Base-by-base conservation (phyloP, 176 grass and related monocot species). In the Triticum monococcum region DNA sequence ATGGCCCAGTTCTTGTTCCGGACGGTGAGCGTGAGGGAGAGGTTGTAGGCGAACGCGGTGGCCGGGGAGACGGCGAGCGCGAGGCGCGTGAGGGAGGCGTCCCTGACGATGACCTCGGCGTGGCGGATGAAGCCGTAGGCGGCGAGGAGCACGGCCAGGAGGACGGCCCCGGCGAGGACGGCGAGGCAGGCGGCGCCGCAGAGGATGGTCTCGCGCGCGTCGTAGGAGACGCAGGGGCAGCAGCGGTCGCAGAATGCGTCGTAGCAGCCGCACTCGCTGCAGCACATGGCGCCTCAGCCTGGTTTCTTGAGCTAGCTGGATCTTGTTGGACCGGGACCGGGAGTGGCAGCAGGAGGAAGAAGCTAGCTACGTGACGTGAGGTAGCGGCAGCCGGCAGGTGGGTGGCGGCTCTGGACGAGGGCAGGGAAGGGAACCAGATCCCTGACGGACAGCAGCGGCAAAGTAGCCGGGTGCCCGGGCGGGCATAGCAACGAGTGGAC, bases 51-150 rank as follows among this genome's bases (percentile, higher is more conserved):
- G 68, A 89, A 46, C 9, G 75, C 60, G 13, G 82, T 61, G 1
- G 12, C 41, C 36, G 81, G 50, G 40, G 36, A 1, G 38, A 9
- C 72, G 24, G 35, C 52, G 1, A 93, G 88, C n/a, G 61, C 85
- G 56, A 93, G 81, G 8, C 85, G 81, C 36, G 81, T 88, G 0
- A 93, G 86, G 8, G 84, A 79, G 1, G 88, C 91, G 40, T 88
- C 75, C 9, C 73, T 69, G 0, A 93, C 83, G 45, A 37, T 28
- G 62, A 90, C 9, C 14, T 18, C 36, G 33, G 65, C 43, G 3
- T 87, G 69, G 24, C 77, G 77, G 18, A 89, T 46, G 1, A 68
- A 50, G 7, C 84, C 64, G 60, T 59, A 77, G 7, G 63, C 73
- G 59, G n/a, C 81, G 60, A 87, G 32, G 17, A 38, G 68, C 9